Evolutionary conservation across 1,284 basidiomycete species (phyloP).

Genomic region (Sphagnurus paluster): DNA sequence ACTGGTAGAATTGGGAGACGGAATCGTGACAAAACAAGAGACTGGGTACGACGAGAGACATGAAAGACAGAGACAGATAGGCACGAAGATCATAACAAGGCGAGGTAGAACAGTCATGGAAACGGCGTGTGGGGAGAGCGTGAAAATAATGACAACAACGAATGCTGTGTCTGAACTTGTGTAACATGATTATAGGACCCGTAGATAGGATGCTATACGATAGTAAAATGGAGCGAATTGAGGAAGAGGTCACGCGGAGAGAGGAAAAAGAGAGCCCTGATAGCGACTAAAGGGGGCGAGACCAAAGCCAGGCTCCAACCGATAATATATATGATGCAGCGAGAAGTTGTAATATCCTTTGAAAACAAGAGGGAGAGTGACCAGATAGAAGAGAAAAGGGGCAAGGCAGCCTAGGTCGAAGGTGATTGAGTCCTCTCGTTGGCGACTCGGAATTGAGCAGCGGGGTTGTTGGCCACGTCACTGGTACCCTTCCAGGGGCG

Average conservation of each 20-base stretch:
- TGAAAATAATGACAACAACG: slow-evolving; percentile 13
- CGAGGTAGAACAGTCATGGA: slow-evolving; percentile 6
- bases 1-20: slow-evolving; percentile 12
- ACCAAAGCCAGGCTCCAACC: slow-evolving; percentile 22
- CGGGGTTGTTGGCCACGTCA: slow-evolving; percentile 23
- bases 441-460: slow-evolving; percentile 28
- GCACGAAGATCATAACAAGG: slow-evolving; percentile 17
- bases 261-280: slow-evolving; percentile 10
- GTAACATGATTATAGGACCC: slow-evolving; percentile 16
- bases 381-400: slow-evolving; percentile 15
- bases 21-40: slow-evolving; percentile 19
- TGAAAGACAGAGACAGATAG: slow-evolving; percentile 10
- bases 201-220: slow-evolving; percentile 14
- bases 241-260: slow-evolving; percentile 11
- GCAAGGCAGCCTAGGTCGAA: slow-evolving; percentile 11
- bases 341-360: slow-evolving; percentile 23
- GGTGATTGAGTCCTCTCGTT: slow-evolving; percentile 27
- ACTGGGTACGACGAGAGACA: slow-evolving; percentile 10
- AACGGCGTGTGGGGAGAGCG: slow-evolving; percentile 9
- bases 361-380: slow-evolving; percentile 17
- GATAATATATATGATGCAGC: slow-evolving; percentile 28
- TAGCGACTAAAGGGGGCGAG: slow-evolving; percentile 17
- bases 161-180: slow-evolving; percentile 7
- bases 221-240: slow-evolving; percentile 12
- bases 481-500: slow-evolving; percentile 30